phyloP scores from a whole-genome alignment of 257 asterid species.

The Perilla frutescens region DNA sequence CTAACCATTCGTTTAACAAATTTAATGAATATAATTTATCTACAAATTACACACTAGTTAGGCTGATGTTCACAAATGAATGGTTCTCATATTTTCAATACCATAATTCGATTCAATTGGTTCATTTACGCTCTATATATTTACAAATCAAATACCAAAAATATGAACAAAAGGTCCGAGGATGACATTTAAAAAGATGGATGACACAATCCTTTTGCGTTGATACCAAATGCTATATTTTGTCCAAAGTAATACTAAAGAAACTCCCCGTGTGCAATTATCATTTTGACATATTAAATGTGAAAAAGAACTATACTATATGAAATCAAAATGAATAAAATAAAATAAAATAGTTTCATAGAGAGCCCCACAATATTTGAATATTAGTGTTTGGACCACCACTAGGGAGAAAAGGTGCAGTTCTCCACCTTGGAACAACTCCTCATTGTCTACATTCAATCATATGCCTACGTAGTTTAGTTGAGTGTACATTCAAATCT shows the following conservation, averaged over 20 bases:
- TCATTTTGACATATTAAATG: slow-evolving; percentile 34
- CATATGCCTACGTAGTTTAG: slow-evolving; percentile 9
- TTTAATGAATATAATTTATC: too few species aligned
- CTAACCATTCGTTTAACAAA: too few species aligned
- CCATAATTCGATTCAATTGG: too few species aligned
- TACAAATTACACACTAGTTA: too few species aligned
- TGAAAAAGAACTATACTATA: neutral
- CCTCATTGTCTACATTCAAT: slow-evolving; percentile 45
- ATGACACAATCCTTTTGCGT: slow-evolving; percentile 10
- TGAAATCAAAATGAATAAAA: slow-evolving; percentile 6
- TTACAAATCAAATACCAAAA: neutral
- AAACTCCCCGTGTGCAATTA: slow-evolving; percentile 44
- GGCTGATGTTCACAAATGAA: too few species aligned
- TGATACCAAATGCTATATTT: slow-evolving; percentile 7
- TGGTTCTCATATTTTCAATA: too few species aligned
- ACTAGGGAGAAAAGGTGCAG: slow-evolving; percentile 36
- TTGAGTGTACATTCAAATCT: slow-evolving; percentile 20
- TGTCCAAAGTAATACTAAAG: slow-evolving; percentile 19
- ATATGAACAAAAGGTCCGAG: slow-evolving; percentile 15
- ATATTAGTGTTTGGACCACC: slow-evolving; percentile 45
- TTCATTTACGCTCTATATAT: too few species aligned
- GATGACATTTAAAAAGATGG: too few species aligned
- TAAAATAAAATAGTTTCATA: neutral
- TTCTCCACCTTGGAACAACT: slow-evolving; percentile 49
- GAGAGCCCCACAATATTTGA: slow-evolving; percentile 37